These are phyloP conservation scores for Phytophthora ohioensis DNA, from an alignment of 352 stramenopile genomes.

Conservation along the genomic window DNA sequence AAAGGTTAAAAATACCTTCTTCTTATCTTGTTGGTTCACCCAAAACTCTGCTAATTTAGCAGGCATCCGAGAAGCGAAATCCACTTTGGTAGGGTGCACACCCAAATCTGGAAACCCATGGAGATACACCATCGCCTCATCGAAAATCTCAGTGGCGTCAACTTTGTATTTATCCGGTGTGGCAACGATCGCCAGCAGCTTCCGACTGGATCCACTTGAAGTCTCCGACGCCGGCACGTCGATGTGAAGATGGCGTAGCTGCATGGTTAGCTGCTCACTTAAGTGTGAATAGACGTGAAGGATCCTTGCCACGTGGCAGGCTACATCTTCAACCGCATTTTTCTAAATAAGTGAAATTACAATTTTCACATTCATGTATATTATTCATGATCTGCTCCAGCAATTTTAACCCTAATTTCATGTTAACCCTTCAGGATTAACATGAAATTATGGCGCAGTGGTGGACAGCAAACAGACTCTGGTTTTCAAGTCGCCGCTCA, in stretches of 20 bases:
- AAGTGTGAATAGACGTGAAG: too few species aligned
- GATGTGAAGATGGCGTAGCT: constrained; percentile 27
- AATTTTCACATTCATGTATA: too few species aligned
- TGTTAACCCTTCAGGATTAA: too few species aligned
- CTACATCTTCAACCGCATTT: too few species aligned
- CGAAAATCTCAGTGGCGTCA: constrained; percentile 16
- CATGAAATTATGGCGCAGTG: too few species aligned
- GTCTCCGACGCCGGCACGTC: constrained; percentile 26
- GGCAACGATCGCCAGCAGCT: constrained; percentile 33
- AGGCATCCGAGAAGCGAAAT: constrained; percentile 66
- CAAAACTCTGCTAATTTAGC: constrained; percentile 66
- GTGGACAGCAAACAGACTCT: too few species aligned
- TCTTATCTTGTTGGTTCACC: constrained; percentile 38
- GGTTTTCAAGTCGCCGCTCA: too few species aligned
- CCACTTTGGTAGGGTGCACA: constrained; percentile 61
- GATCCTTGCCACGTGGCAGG: too few species aligned
- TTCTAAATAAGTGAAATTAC: too few species aligned
- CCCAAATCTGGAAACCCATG: constrained; percentile 81
- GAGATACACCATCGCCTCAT: constrained; percentile 71
- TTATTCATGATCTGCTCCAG: too few species aligned
- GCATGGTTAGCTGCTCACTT: constrained; percentile 9
- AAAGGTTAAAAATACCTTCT: constrained; percentile 58
- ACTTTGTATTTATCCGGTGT: constrained; percentile 18
- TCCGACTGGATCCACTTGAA: constrained; percentile 22
- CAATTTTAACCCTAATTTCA: too few species aligned